Evolutionary conservation across 2,329 filamentous ascomycete genomes (phyloP), one percentile per base, ranked within the genome.

Genomic region (Chalaropsis ovoidea): DNA sequence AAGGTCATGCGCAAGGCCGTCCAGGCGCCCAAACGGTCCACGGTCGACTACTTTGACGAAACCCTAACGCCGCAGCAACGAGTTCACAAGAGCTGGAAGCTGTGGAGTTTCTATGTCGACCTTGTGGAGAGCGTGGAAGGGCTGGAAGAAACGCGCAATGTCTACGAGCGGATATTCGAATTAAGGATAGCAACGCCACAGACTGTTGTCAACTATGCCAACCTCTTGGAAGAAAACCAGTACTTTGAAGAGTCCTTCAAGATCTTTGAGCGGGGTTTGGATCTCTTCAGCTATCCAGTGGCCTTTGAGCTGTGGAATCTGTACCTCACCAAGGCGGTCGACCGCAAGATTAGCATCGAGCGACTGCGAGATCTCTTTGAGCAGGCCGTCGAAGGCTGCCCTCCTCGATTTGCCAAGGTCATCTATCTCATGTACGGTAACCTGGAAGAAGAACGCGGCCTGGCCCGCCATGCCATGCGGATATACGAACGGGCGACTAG

Each of bases 31-130:
- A 97, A 97, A 76, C 81, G 90, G 69, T 96, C 93, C n/a, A 95
- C 86, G 1, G 91, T 99, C n/a, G 94, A 99, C 77, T 99, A 97
- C 74, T 99, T 97, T 72, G 94, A 99, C 74, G 95, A 99, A 74
- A 90, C 84, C 0, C 79, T 99, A 6, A 91, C 90, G 1, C 93
- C 94, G 3, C 94, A 99, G 74, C 94, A 97, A 77, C 85, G 95
- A 69, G 89, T 99, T 2, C 94, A 99, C 78, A 99, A 99, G 80
- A 96, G 90, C 73, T 99, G 94, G 94, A 99, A 97, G 75, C 78
- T 99, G 11, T 99, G 94, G 94, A 96, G 91, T 76, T 99, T 99
- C 79, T 99, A 99, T 71, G 92, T 99, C 49, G 94, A 99, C 74
- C 83, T 99, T 1, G 92, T 99, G 2, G 94, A 99, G 75, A 96